Evolutionary conservation across 257 asterid species (phyloP).

Genomic region (Ehretia macrophylla): DNA sequence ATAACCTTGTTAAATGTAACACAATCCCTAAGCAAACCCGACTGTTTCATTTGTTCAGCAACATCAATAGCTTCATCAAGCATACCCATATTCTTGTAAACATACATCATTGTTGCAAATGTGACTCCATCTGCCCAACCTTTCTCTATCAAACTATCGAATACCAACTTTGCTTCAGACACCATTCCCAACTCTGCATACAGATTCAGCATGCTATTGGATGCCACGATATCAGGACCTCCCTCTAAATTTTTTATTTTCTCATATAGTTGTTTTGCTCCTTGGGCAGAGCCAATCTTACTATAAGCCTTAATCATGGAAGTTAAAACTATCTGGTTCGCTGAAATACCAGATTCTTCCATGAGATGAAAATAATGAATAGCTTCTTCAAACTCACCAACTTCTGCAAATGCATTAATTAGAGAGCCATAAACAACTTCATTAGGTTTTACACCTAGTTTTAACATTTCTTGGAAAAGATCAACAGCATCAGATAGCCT

Average conservation of each 20-base stretch:
- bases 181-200: constrained; percentile 78
- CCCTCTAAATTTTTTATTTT: constrained; percentile 55
- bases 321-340: constrained; percentile 63
- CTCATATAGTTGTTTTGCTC: constrained; percentile 66
- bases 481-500: constrained; percentile 56
- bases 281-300: constrained; percentile 63
- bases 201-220: constrained; percentile 73
- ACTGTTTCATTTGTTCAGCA: constrained; percentile 69
- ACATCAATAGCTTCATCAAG: constrained; percentile 69
- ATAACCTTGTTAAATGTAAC: constrained; percentile 63
- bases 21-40: constrained; percentile 56
- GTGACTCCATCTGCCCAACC: constrained; percentile 67
- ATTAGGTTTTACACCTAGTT: constrained; percentile 56
- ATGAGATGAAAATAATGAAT: constrained; percentile 48
- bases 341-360: constrained; percentile 60
- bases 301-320: constrained; percentile 87
- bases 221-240: constrained; percentile 84
- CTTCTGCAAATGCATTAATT: constrained; percentile 72
- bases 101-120: constrained; percentile 81
- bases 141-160: constrained; percentile 39
- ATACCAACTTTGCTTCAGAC: constrained; percentile 65
- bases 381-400: constrained; percentile 73
- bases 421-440: constrained; percentile 74
- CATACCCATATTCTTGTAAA: constrained; percentile 87
- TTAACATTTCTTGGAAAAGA: constrained; percentile 60